These are phyloP conservation scores for Boletus subparvulus DNA, from an alignment of 768 basidiomycete genomes.

Conservation along the genomic window DNA sequence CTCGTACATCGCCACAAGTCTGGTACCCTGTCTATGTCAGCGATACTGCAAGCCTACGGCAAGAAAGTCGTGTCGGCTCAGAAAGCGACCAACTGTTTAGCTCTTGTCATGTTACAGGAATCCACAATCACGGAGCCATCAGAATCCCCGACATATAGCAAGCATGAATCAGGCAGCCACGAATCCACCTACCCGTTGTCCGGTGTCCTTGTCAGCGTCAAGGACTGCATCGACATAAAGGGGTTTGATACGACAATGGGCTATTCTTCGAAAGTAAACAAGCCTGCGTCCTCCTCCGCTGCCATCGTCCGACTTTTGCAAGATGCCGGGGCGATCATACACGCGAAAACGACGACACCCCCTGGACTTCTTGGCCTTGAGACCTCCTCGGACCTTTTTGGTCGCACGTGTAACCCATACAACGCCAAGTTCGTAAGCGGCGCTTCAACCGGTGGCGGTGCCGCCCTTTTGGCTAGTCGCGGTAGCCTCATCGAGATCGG, in stretches of 20 bases:
- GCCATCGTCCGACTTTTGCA: conserved; percentile 40
- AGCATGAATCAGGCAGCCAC: background rate
- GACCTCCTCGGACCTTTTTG: conserved; percentile 44
- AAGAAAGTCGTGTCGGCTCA: conserved; percentile 42
- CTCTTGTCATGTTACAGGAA: conserved; percentile 44
- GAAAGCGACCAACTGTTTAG: conserved; percentile 49
- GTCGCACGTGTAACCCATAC: conserved; percentile 48
- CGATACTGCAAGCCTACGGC: conserved; percentile 41
- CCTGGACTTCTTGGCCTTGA: conserved; percentile 43
- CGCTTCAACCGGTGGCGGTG: conserved; percentile 54
- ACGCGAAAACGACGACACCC: conserved; percentile 45
- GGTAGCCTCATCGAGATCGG: conserved; percentile 47
- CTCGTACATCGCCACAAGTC: conserved; percentile 35
- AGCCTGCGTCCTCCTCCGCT: conserved; percentile 36
- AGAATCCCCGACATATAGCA: conserved; percentile 10
- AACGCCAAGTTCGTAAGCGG: conserved; percentile 42
- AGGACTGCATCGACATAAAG: conserved; percentile 46
- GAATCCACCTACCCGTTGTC: conserved; percentile 32
- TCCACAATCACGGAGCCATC: conserved; percentile 10
- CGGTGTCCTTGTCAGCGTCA: conserved; percentile 50
- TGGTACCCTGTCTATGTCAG: conserved; percentile 27
- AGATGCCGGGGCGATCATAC: conserved; percentile 43
- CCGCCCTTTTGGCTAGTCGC: conserved; percentile 45
- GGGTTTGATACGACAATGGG: conserved; percentile 50
- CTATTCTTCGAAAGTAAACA: conserved; percentile 38